Conservation (phyloP, 257 asterid genomes). For the Rhazya stricta region DNA sequence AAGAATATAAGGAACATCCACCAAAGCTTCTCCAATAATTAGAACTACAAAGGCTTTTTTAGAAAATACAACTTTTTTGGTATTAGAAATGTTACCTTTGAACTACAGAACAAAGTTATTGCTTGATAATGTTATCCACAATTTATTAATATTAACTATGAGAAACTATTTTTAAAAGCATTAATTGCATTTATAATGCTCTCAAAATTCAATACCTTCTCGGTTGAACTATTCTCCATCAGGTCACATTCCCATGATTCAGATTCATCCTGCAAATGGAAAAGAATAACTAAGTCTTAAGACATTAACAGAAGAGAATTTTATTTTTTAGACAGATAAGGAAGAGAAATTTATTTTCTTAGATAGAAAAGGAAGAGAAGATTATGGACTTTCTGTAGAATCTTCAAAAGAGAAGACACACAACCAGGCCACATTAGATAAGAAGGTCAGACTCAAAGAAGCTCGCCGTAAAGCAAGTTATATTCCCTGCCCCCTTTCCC, state of each 20-base stretch:
- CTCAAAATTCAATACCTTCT: conserved; percentile 42
- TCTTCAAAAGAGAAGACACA: not conserved
- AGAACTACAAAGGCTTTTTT: not conserved
- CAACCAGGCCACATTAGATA: not conserved
- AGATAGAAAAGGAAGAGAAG: not conserved
- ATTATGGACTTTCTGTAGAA: not conserved
- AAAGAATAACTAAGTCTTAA: conserved; percentile 12
- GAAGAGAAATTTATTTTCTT: not conserved
- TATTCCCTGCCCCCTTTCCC: not conserved
- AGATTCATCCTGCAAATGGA: conserved; percentile 66
- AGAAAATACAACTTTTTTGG: not conserved
- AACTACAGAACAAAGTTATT: not conserved
- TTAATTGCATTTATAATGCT: not conserved
- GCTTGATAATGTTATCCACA: not conserved
- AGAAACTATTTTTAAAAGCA: not conserved
- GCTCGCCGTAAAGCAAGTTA: not conserved
- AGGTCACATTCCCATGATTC: conserved; percentile 75
- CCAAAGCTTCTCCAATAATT: not conserved
- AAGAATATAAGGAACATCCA: not conserved
- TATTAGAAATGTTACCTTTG: not conserved
- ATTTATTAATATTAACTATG: not conserved
- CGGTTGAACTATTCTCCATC: conserved; percentile 35
- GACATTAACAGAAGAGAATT: not conserved
- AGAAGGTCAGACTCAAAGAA: not conserved
- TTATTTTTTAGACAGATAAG: not conserved